Evolutionary conservation across 1,284 basidiomycete species (phyloP), one percentile per base, ranked within the genome.

Genomic region (Apiotrichum mycotoxinovorans): DNA sequence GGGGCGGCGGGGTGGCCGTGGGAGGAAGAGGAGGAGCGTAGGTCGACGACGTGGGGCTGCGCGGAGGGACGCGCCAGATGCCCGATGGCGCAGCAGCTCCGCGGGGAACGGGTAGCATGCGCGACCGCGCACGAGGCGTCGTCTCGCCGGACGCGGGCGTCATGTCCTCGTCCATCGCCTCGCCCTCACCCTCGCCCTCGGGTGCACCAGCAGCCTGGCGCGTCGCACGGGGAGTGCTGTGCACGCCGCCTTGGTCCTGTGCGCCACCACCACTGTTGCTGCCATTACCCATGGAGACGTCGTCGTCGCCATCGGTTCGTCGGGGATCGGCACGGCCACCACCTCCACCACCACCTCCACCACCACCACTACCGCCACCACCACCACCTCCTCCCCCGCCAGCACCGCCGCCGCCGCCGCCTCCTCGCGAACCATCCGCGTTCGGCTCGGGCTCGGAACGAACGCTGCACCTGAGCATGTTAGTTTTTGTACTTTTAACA

Each of bases 391-490:
- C 44, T 18, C 37, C 51, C 35, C 35, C 59, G 35, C 46, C 46
- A 34, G 17, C 46, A 17, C 50, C 48, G 27, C 37, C 56, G 5
- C 18, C n/a, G 15, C 48, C 57, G n/a, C 33, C 48, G 4, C 35
- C 52, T 7, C 40, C 40, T 7, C 35, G 40, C 2, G 25, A 40
- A 7, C 54, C 63, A 23, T 56, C 48, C 15, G 56, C 58, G 18
- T 51, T 52, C 22, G 66, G 66, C 52, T 65, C 62, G 14, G 66
- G 64, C 34, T 72, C 70, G 42, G 60, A 59, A 1, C 67, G 58
- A 4, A 66, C 58, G 38, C 60, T 65, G 45, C 68, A 71, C 66
- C 67, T 71, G 55, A 30, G 30, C 14, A n/a, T 15, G 33, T 52
- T 17, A 42, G 54, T 9, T n/a, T 27, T 18, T n/a, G 20, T 33